Conservation (phyloP, 176 grass and related monocot genomes). For the Elymus sibiricus region DNA sequence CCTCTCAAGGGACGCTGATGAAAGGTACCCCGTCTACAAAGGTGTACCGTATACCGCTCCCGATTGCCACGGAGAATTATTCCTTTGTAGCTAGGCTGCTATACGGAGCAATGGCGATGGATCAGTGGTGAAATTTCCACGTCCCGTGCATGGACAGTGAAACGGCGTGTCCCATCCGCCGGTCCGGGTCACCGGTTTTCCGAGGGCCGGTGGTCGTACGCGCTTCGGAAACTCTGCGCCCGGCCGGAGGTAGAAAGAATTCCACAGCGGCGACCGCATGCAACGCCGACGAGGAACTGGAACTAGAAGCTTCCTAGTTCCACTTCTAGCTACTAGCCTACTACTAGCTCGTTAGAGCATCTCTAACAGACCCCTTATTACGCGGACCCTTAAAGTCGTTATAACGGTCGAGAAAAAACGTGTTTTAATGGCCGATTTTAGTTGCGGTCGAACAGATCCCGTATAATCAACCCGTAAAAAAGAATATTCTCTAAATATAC, state of each 20-base stretch:
- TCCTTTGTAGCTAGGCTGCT: not conserved
- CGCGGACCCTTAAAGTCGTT: too few relatives aligned
- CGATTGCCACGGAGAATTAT: not conserved
- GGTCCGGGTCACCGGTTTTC: slow-evolving; percentile 2
- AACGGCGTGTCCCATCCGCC: slow-evolving; percentile 29
- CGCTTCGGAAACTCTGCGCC: not conserved
- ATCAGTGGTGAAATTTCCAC: slow-evolving; percentile 1
- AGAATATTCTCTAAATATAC: too few relatives aligned
- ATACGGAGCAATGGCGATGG: not conserved
- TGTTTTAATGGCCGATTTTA: too few relatives aligned
- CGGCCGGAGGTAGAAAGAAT: not conserved
- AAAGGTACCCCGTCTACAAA: not conserved
- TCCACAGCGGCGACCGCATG: not conserved
- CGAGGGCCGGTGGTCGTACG: not conserved
- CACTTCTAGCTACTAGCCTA: too few relatives aligned
- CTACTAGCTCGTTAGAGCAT: too few relatives aligned
- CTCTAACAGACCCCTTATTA: too few relatives aligned
- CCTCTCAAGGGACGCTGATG: not conserved
- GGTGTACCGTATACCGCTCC: not conserved
- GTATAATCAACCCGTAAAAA: too few relatives aligned
- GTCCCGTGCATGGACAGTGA: slow-evolving; percentile 43
- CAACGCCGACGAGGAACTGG: not conserved
- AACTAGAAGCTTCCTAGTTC: not conserved
- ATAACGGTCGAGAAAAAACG: too few relatives aligned
- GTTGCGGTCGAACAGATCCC: too few relatives aligned